A percentile compares a stretch with the other conserved stretches of the same genome.
Conservation (phyloP, 768 basidiomycete species). For the Kwoniella sp. region DNA sequence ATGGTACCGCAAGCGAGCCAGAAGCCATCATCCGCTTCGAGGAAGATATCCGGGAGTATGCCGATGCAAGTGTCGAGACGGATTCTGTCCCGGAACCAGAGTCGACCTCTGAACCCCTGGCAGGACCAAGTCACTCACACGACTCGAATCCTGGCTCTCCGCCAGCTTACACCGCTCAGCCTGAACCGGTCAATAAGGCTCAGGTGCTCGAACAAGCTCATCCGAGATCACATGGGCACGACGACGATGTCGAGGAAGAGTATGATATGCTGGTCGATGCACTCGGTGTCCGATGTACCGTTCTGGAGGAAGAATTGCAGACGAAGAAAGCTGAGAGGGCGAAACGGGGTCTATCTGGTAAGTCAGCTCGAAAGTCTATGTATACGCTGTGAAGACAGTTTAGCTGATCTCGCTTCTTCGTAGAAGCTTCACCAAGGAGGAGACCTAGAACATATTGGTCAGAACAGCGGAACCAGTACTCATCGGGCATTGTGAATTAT, state of each 20-base stretch:
- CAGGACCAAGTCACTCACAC: slow-evolving; percentile 8
- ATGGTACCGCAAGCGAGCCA: background rate
- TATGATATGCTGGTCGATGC: slow-evolving; percentile 38
- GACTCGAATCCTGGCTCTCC: slow-evolving; percentile 11
- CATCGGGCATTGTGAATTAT: slow-evolving; percentile 37
- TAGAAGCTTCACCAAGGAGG: slow-evolving; percentile 1
- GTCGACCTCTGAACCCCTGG: slow-evolving; percentile 20
- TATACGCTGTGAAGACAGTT: background rate
- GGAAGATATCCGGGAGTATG: slow-evolving; percentile 66
- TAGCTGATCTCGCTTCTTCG: background rate
- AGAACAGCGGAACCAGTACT: slow-evolving; percentile 15
- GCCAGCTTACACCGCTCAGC: slow-evolving; percentile 48
- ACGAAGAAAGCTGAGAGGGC: slow-evolving; percentile 18
- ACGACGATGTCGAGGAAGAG: slow-evolving; percentile 32
- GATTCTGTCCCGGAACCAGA: slow-evolving; percentile 62
- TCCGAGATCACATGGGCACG: slow-evolving; percentile 21
- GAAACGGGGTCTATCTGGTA: slow-evolving; percentile 22
- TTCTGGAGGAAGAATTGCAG: slow-evolving; percentile 41
- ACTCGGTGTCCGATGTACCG: slow-evolving; percentile 39
- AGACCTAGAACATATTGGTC: slow-evolving; percentile 17
- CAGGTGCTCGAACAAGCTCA: slow-evolving; percentile 41
- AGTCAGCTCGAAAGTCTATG: slow-evolving; percentile 10
- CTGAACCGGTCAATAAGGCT: slow-evolving; percentile 36
- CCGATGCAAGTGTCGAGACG: slow-evolving; percentile 72
- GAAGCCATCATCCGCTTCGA: slow-evolving; percentile 33